A percentile compares a stretch with the other conserved stretches of the same genome.
Evolutionary conservation across 495 filamentous ascomycete species (phyloP).

Genomic region (Xylaria grammica): DNA sequence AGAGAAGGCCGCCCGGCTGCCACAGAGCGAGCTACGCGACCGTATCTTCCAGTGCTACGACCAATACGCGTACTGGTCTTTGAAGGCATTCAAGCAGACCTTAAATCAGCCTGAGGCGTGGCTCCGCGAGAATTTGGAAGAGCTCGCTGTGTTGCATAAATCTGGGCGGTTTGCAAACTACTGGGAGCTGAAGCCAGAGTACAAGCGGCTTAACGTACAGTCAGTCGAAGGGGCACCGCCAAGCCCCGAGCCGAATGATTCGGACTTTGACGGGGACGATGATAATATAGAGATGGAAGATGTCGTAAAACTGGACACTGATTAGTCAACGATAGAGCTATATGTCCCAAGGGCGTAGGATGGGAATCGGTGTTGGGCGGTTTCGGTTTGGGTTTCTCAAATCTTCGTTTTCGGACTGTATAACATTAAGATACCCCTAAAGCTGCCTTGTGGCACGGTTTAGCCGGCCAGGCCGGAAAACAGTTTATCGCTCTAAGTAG

Average conservation of each 20-base stretch:
- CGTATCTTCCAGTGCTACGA: conserved; percentile 80
- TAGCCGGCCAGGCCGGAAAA: background rate
- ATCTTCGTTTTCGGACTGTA: conserved; percentile 1
- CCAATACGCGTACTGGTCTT: conserved; percentile 84
- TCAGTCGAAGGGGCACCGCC: conserved; percentile 53
- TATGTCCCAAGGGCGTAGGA: background rate
- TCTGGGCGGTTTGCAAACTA: conserved; percentile 80
- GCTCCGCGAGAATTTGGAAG: conserved; percentile 80
- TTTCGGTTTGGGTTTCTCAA: background rate
- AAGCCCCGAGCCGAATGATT: conserved; percentile 51
- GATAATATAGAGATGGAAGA: conserved; percentile 81
- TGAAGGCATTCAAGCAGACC: conserved; percentile 74
- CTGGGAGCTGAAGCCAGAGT: conserved; percentile 81
- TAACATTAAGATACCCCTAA: conserved; percentile 9
- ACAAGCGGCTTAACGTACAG: conserved; percentile 60
- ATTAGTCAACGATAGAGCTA: background rate
- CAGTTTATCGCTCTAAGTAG: background rate
- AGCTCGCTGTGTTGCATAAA: conserved; percentile 80
- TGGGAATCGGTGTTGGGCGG: conserved; percentile 1
- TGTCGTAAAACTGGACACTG: conserved; percentile 40
- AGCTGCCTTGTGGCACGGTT: background rate
- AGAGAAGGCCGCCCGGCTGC: conserved; percentile 85
- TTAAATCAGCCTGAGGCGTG: conserved; percentile 89
- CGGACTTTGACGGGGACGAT: conserved; percentile 67
- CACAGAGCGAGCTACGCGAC: conserved; percentile 84